phyloP scores from a whole-genome alignment of 495 filamentous ascomycete species.

The Penicillium herquei region DNA sequence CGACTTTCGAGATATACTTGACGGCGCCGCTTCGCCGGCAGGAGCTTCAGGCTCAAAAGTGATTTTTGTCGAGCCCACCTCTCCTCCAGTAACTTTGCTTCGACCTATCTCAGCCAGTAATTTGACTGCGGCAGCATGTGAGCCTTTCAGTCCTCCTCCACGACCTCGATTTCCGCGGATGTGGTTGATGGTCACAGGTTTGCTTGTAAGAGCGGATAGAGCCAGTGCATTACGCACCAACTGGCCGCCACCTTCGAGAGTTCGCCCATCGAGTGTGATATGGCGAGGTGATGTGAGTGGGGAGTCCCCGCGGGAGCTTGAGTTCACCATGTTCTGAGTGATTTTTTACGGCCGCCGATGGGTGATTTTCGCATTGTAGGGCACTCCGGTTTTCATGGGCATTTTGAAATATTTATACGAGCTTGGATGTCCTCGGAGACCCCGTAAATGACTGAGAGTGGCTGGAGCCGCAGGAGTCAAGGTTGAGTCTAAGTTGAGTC shows the following conservation, averaged over 20 bases:
- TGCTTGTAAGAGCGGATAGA: conserved; percentile 64
- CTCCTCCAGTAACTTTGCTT: conserved; percentile 55
- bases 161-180: conserved; percentile 67
- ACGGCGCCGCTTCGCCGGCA: not conserved
- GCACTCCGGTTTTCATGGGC: not conserved
- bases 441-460: too few species aligned
- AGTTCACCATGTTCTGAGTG: not conserved
- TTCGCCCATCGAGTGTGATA: conserved; percentile 61
- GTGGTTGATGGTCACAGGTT: conserved; percentile 62
- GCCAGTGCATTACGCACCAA: conserved; percentile 70
- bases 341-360: not conserved
- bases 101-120: conserved; percentile 63
- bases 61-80: conserved; percentile 53
- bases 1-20: not conserved
- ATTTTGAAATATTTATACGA: not conserved
- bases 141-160: conserved; percentile 66
- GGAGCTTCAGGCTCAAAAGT: conserved; percentile 46
- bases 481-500: conserved; percentile 2
- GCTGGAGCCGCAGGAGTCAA: not conserved
- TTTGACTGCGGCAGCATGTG: conserved; percentile 68
- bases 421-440: too few species aligned
- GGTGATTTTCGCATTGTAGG: not conserved
- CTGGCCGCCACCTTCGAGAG: conserved; percentile 84
- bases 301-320: not conserved
- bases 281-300: conserved; percentile 11